A percentile compares a stretch with the other conserved stretches of the same genome.
Evolutionary conservation across 306 rosid species (phyloP).

Genomic region (Benincasa hispida): DNA sequence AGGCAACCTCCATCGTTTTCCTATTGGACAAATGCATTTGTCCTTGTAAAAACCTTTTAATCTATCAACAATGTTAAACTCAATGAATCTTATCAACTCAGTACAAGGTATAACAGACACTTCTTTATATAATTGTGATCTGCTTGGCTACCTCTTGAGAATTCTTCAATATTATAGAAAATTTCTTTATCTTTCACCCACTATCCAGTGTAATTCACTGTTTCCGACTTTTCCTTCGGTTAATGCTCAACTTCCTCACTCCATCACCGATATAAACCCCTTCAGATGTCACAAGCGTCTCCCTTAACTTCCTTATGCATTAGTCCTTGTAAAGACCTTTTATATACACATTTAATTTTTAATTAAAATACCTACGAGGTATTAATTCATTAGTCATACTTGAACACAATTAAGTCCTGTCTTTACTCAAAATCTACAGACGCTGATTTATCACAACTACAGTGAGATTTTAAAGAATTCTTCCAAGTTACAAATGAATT

Average conservation of each 20-base stretch:
- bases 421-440: neutral
- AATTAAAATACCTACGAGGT: neutral
- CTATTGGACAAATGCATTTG: too few relatives aligned
- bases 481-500: neutral
- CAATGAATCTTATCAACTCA: neutral
- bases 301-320: neutral
- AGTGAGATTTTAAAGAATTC: neutral
- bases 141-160: neutral
- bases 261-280: neutral
- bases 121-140: neutral
- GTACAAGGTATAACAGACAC: neutral
- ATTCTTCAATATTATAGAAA: neutral
- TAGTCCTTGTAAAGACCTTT: neutral
- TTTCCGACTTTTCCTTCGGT: neutral
- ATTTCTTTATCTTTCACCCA: neutral
- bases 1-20: too few relatives aligned
- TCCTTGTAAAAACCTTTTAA: too few relatives aligned
- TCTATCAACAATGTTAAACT: neutral
- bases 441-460: neutral
- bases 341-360: neutral
- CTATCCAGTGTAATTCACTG: neutral
- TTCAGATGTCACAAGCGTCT: neutral
- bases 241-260: neutral
- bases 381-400: neutral
- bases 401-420: neutral